Conservation (phyloP, 2,329 filamentous ascomycete genomes). For the Albifimbria verrucaria region DNA sequence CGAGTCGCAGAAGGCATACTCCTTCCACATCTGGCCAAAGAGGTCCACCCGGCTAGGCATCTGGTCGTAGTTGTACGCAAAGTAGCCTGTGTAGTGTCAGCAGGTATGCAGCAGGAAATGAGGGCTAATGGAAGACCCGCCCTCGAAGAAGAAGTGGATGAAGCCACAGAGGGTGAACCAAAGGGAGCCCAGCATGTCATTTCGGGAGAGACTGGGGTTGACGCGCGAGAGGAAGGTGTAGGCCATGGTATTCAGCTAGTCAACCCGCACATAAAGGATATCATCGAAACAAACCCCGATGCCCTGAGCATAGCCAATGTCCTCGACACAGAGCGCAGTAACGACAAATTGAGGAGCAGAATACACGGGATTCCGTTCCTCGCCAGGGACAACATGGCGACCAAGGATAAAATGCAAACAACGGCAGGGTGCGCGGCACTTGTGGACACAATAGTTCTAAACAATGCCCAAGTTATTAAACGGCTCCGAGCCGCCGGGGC, state of each 20-base stretch:
- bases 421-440: too few species aligned
- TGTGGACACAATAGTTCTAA: too few species aligned
- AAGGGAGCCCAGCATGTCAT: constrained; percentile 59
- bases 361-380: too few species aligned
- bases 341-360: too few species aligned
- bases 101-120: not conserved
- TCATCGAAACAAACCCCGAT: too few species aligned
- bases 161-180: constrained; percentile 74
- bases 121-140: constrained; percentile 16
- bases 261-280: too few species aligned
- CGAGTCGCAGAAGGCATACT: constrained; percentile 54
- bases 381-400: too few species aligned
- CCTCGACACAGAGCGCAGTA: too few species aligned
- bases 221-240: constrained; percentile 48
- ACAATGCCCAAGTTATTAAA: too few species aligned
- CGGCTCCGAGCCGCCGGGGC: too few species aligned
- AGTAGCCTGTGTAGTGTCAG: constrained; percentile 52
- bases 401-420: too few species aligned
- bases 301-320: too few species aligned
- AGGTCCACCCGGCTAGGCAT: constrained; percentile 39
- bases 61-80: constrained; percentile 37
- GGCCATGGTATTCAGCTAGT: constrained; percentile 47
- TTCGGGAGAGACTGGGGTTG: constrained; percentile 47
- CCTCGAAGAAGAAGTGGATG: constrained; percentile 42
- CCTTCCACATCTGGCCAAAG: constrained; percentile 55